Base-by-base conservation (phyloP, 1,139 yeast species). In the Suhomyces kunorum region DNA sequence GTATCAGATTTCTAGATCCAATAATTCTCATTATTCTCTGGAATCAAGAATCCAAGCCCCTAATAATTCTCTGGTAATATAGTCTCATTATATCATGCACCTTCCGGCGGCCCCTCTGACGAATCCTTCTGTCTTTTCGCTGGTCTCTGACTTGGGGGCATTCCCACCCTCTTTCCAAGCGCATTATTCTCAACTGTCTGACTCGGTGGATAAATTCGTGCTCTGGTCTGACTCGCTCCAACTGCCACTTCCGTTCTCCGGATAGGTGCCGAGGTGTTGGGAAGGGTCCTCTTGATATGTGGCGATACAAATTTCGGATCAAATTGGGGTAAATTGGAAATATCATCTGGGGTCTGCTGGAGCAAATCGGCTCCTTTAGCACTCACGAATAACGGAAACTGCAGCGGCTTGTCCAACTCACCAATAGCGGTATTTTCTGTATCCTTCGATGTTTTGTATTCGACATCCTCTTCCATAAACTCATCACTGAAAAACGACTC, bases 401-500 rank as follows among this genome's bases (percentile, higher is more conserved):
- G 41, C 28, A 13, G 36, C 3, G 29, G 31, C 6, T 24, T 36
- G 28, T 18, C 32, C 22, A 34, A 22, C 5, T 6, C 27, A 8
- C 14, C 31, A 12, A 13, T 32, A 19, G 25, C 12, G 16, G 26
- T 27, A 2, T 11, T 9, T 3, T 26, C 34, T n/a, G 30, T 28
- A 3, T 28, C 34, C n/a, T 31, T 30, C 2, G 38, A 29, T 2
- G 12, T 23, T 13, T 30, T 29, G 13, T 34, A 33, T 14, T 22
- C 37, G 3, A 11, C 22, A 12, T 36, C 43, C 12, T 47, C 53
- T 13, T 43, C 46, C 42, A 42, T 39, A 42, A 68, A 46, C 43
- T 83, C 89, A 54, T 83, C 90, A 52, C 87, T 81, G 51, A 82
- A 81, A 47, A 82, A 75, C 2, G 87, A 81, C 48, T 81, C 89